Evolutionary conservation across 192 early-diverging fungal species (phyloP), one percentile per base, ranked within the genome.

Genomic region (Anaeromyces robustus): DNA sequence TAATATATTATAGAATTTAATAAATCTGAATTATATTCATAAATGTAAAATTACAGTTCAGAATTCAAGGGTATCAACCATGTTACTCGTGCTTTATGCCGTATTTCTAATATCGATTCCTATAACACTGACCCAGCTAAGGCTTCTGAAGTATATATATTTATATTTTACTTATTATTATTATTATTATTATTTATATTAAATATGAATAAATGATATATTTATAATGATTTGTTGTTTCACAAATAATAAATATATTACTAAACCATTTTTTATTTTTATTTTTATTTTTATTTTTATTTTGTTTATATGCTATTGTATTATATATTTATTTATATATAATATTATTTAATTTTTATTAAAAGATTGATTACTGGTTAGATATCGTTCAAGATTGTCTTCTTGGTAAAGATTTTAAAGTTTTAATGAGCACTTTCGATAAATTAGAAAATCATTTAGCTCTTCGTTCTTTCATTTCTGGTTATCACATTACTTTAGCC

Each of bases 381-480:
- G 89, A 89, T 84, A 94, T 91, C 89, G 89, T 89, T 26, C 86
- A 87, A 79, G 88, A 87, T 81, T 89, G 89, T 68, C 85, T 96
- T 77, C 78, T 77, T 29, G 30, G 87, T 29, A 82, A 83, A 37
- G 91, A 94, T 80, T 94, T 92, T 86, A 94, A 93, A 87, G 86
- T 86, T 30, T 86, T 96, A 34, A 92, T 91, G 78, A 85, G 80
- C 29, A 89, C 89, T 52, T 91, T 95, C 77, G 89, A 86, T 30
- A 84, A 89, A 81, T 85, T 97, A 30, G 92, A 98, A 89, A 90
- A 93, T 78, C 92, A 95, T 82, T 87, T 98, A 82, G 90, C 88
- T 68, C 86, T 97, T 85, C 90, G 95, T 31, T 93, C 93, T 43
- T 96, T 89, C 80, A 84, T 95, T 79, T 90, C 91, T 59, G 96